Percentiles rank a stretch among this genome's conserved stretches.
Conservation (phyloP, 345 rosid genomes). For the Acer yangbiense region DNA sequence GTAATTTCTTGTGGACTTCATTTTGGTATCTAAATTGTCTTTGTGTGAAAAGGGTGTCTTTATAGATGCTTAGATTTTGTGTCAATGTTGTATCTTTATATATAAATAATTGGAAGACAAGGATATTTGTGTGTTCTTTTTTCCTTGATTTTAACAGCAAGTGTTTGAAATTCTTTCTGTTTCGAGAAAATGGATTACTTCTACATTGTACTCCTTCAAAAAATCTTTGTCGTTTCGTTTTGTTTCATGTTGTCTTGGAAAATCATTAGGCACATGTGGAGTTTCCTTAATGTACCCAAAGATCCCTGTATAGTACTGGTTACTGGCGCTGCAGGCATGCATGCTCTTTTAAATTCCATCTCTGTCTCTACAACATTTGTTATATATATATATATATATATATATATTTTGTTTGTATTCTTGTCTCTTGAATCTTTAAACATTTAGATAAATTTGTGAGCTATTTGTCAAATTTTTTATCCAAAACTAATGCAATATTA, state of each 20-base stretch:
- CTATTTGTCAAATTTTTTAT: background rate
- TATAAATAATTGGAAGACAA: background rate
- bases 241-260: slow-evolving; percentile 52
- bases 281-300: slow-evolving; percentile 50
- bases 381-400: no score
- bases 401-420: no score
- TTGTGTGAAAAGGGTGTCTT: background rate
- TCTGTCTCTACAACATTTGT: no score
- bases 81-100: background rate
- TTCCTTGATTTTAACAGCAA: slow-evolving; percentile 19
- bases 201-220: slow-evolving; percentile 43
- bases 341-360: slow-evolving; percentile 21
- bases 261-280: slow-evolving; percentile 60
- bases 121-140: background rate
- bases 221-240: slow-evolving; percentile 45
- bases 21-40: slow-evolving; percentile 32
- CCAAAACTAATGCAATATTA: background rate
- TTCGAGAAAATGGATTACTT: slow-evolving; percentile 36
- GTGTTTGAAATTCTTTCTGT: slow-evolving; percentile 11
- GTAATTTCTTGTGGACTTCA: slow-evolving; percentile 16
- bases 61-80: slow-evolving; percentile 15
- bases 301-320: slow-evolving; percentile 64
- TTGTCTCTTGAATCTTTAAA: background rate
- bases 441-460: background rate
- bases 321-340: slow-evolving; percentile 90